Base-by-base conservation (phyloP, 495 filamentous ascomycete species). In the Aspergillus saccharolyticus region DNA sequence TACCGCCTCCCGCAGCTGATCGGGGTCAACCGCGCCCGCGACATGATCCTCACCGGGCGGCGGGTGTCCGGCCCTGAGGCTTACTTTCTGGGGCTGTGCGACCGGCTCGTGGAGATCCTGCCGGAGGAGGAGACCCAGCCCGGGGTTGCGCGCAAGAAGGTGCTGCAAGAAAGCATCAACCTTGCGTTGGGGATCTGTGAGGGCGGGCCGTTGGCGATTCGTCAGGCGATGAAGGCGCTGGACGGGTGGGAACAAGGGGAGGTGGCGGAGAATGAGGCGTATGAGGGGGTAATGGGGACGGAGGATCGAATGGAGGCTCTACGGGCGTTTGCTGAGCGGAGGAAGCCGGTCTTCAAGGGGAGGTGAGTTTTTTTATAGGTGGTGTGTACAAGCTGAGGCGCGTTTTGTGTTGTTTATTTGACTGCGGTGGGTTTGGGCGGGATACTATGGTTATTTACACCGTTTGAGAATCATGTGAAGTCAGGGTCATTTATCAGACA, bases 281-380 rank as follows among this genome's bases (percentile, higher is more conserved):
- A 97, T 72, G 82, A 86, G 61, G 74, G 80, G 24, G 90, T 96
- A 4, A 77, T 96, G 24, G 79, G 80, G 60, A 96, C 89, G 7
- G 83, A 91, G 67, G 93, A 97, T 78, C 80, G 91, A 55, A 74
- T 86, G 65, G 93, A 96, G 80, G 93, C 91, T 60, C 74, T 97
- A 66, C 77, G 66, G 60, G 93, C 93, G 30, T 97, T 97, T 77
- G 77, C 75, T 58, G 91, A 96, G 81, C 96, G 95, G 85, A 83
- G 93, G 68, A 91, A 83, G 78, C 91, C 92, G 21, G 80, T 83
- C 20, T 96, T 95, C 65, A 87, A 79, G 64, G 92, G 92, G 14
- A 64, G 72, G 55, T 77, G 39, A 66, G 33, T 21, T 33, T 8
- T 28, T 17, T 18, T 21, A 10, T 47, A 47, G 6, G 14, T 22